Evolutionary conservation across 371 early-diverging fungal genomes (phyloP), one percentile per base, ranked within the genome.

Genomic region (Syncephalastrum monosporum): DNA sequence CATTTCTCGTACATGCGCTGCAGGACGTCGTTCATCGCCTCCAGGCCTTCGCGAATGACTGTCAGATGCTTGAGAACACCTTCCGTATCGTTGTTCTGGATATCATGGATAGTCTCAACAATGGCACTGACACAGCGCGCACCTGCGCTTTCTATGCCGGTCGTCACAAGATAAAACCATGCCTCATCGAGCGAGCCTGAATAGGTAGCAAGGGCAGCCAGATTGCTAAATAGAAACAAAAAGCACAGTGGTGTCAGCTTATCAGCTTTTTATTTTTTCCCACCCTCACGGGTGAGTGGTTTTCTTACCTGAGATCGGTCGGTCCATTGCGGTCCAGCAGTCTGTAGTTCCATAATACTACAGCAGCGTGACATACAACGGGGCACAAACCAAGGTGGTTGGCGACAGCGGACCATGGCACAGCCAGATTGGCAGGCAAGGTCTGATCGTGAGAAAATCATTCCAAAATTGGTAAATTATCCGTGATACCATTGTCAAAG

Each of bases 81-180:
- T 2, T 50, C 48, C n/a, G 72, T 57, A 48, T 88, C 60, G 51
- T 85, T 76, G 17, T 76, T 64, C n/a, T 77, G 71, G n/a, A 81
- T 79, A 42, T 83, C 73, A 7, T 79, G 71, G 44, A 88, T 76
- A 0, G 85, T 84, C 4, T 63, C 59, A 5, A 88, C 60, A 33
- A 92, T 86, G 41, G 84, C 79, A 49, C 71, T 62, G 42, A 95
- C 61, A 10, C 91, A 91, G 6, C 86, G 88, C 2, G 93, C 96
- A 16, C 96, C 94, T 13, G 79, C 81, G 19, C 90, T 86, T 61
- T 98, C 99, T 51, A 96, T 95, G 1, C 90, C 93, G 0, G 90
- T 83, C 4, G 95, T 90, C 42, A 96, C 86, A 25, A 97, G 81
- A 71, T 94, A 97, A 68, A 98, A 98, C 97, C 97, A 97, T 0